Base-by-base conservation (phyloP, 495 filamentous ascomycete species). In the Aspergillus diversus region DNA sequence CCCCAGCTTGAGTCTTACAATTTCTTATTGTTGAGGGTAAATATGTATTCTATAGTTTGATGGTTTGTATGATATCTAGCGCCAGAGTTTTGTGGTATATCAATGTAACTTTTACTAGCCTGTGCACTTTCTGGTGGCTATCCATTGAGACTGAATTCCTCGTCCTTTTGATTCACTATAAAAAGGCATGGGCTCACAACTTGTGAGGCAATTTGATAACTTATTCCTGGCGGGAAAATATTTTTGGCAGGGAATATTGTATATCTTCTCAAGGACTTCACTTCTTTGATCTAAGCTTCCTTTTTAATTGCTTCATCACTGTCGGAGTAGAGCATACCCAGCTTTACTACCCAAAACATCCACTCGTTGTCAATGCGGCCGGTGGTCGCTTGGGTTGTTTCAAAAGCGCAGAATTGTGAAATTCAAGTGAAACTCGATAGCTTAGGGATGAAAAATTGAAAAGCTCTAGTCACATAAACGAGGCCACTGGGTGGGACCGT, bases 401-500 rank as follows among this genome's bases (percentile, higher is more conserved):
- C 71, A 89, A 86, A 67, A 80, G 77, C 51, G 81, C 79, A 33
- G 82, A 87, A 82, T 89, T 86, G 87, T 83, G 69, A 63, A 64
- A 37, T 31, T 0, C 8, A 43, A 33, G 2, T 33, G 12, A 33
- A 11, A 7, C 13, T 4, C 16, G 8, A 17, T 33, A 4, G n/a
- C n/a, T 43, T 43, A 6, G 8, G n/a, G 33, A 15, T 37, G 17
- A 33, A 42, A 27, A 9, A 33, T 51, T 13, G 53, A 33, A 15
- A 34, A 59, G 7, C 37, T 17, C 56, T 65, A 42, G 60, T 16
- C 15, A 0, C 46, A 27, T 3, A 16, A 49, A 43, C 39, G 66
- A 87, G 87, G 89, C 86, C 91, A 7, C 86, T 90, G 51, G 93
- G 97, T 70, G 92, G 94, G 15, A 95, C 92, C 9, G 86, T 85